Base-by-base conservation (phyloP, 805 yeast genomes). In the Starmerella geochares region DNA sequence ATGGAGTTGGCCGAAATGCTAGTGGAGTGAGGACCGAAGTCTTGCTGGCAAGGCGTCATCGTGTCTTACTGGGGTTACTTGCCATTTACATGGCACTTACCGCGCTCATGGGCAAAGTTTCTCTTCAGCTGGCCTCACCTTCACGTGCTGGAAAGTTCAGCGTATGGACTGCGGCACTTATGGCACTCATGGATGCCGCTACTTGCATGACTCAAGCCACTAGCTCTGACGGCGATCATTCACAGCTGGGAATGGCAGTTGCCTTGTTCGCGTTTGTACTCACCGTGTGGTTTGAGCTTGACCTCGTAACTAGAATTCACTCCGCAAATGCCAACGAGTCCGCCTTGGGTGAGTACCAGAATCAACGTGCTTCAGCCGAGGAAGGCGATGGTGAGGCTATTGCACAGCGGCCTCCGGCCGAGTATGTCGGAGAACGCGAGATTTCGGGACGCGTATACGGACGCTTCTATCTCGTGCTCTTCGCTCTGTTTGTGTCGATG, bases 271-370 rank as follows among this genome's bases (percentile, higher is more conserved):
- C 44, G 33, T 40, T 40, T 40, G 33, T 27, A 10, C 44, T 40
- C 24, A 40, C 44, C 21, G 33, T 40, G 17, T 40, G 44, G 44
- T 40, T 40, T 11, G 44, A 40, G 44, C 44, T 40, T 10, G 44
- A 40, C 24, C 33, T 40, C 8, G 44, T 40, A 11, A 40, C 44
- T 17, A 27, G 44, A 10, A 20, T 40, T 4, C 25, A 16, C 23
- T 40, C 44, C 3, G 44, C 44, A 4, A 32, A 27, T 19, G 31
- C 33, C 7, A 40, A 40, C 24, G 44, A 40, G 44, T 40, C 44
- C 4, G 44, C 44, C 7, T 28, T 40, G 6, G 42, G 10, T 4
- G 17, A 24, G 13, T 23, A 17, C 20, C 42, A 24, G 13, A 24
- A 8, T 8, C 25, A 38, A n/a, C 25, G 14, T 4, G 14, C 10